Evolutionary conservation across 768 basidiomycete species (phyloP).

Genomic region (Leccinum aurantiacum): DNA sequence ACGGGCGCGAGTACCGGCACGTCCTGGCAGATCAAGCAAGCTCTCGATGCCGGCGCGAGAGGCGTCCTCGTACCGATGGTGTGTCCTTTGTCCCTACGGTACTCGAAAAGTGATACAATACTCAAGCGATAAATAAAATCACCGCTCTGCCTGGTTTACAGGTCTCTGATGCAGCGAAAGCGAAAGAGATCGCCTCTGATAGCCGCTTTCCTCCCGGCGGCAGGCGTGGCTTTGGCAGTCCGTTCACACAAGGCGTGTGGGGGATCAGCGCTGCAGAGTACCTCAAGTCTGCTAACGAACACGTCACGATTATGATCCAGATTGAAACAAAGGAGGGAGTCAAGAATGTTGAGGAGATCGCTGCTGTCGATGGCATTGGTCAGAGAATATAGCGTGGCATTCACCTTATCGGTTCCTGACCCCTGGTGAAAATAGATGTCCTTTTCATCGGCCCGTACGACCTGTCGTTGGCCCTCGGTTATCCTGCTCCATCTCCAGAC

Average conservation of each 20-base stretch:
- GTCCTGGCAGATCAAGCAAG: constrained; percentile 72
- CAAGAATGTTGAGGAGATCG: constrained; percentile 58
- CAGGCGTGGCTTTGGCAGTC: constrained; percentile 62
- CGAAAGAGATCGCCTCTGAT: constrained; percentile 54
- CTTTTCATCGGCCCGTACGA: constrained; percentile 70
- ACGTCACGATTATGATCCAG: constrained; percentile 59
- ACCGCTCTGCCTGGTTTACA: neutral
- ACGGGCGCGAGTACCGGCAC: constrained; percentile 57
- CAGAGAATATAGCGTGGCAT: constrained; percentile 12
- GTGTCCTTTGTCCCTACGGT: constrained; percentile 6
- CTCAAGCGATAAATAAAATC: neutral
- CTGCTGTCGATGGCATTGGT: constrained; percentile 62
- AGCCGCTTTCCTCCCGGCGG: constrained; percentile 63
- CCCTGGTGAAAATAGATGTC: constrained; percentile 36
- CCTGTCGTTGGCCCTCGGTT: constrained; percentile 61
- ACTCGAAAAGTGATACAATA: no score
- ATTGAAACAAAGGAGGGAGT: constrained; percentile 65
- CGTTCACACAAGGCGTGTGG: constrained; percentile 62
- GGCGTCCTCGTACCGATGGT: constrained; percentile 73
- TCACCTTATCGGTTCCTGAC: neutral
- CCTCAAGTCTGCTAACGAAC: constrained; percentile 53
- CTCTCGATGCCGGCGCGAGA: constrained; percentile 64
- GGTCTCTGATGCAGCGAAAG: constrained; percentile 60
- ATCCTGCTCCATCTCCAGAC: constrained; percentile 59
- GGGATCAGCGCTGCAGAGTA: constrained; percentile 52